phyloP scores from a whole-genome alignment of 1,139 yeast species.

The Meyerozyma carpophila region DNA sequence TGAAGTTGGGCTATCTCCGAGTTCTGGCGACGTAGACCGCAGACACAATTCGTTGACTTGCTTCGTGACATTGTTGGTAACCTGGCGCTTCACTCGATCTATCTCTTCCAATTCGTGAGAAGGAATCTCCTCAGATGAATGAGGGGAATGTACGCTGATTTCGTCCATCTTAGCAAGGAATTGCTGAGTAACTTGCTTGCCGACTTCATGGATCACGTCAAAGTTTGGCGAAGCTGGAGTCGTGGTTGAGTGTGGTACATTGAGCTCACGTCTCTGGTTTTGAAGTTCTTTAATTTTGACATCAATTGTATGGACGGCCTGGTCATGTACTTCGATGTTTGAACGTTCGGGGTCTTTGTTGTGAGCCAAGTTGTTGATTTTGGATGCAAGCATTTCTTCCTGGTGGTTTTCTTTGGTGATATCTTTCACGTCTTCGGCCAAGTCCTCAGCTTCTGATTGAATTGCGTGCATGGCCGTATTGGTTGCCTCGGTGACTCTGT shows the following conservation, averaged over 20 bases:
- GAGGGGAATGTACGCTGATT: slow-evolving; percentile 9
- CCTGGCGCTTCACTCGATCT: slow-evolving; percentile 16
- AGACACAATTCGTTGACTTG: slow-evolving; percentile 17
- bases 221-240: slow-evolving; percentile 7
- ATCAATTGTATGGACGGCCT: background rate
- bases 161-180: slow-evolving; percentile 20
- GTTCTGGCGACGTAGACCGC: slow-evolving; percentile 11
- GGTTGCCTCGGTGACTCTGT: background rate
- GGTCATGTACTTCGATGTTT: background rate
- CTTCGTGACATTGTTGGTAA: slow-evolving; percentile 17
- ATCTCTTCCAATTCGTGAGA: slow-evolving; percentile 10
- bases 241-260: background rate
- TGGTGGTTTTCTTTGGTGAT: background rate
- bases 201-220: slow-evolving; percentile 19
- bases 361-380: background rate
- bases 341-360: background rate
- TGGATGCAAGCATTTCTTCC: background rate
- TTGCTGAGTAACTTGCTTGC: slow-evolving; percentile 19
- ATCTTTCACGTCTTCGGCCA: background rate
- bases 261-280: background rate
- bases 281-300: background rate
- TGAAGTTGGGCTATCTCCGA: slow-evolving; percentile 3
- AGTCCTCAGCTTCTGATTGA: background rate
- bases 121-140: slow-evolving; percentile 11
- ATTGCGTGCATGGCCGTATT: background rate